Conservation (phyloP, 2,329 filamentous ascomycete genomes). For the Davidsoniella virescens region DNA sequence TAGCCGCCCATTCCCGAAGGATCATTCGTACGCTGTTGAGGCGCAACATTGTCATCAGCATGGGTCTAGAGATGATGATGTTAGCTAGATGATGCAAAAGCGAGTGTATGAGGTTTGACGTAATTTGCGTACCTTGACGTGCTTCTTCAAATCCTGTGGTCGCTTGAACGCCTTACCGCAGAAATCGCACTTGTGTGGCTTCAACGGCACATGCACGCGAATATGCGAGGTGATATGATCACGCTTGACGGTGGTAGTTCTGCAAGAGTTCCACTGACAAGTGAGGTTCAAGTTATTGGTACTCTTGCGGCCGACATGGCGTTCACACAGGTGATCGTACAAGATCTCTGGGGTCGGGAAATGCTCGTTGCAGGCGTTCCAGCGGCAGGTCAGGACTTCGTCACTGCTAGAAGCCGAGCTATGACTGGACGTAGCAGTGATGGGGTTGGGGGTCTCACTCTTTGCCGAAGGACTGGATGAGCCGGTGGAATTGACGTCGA, state of each 20-base stretch:
- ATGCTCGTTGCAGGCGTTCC: constrained; percentile 42
- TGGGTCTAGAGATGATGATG: constrained; percentile 42
- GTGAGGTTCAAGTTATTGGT: constrained; percentile 97
- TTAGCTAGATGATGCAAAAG: not conserved
- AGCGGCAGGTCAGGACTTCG: constrained; percentile 44
- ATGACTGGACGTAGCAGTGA: constrained; percentile 28
- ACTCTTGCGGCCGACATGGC: constrained; percentile 95
- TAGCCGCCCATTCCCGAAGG: constrained; percentile 37
- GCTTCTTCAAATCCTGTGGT: constrained; percentile 97
- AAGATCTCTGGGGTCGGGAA: constrained; percentile 41
- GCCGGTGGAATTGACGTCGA: constrained; percentile 8
- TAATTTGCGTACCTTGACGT: constrained; percentile 54
- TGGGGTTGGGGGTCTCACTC: constrained; percentile 35
- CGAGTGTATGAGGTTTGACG: too few relatives aligned
- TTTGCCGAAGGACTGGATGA: constrained; percentile 30
- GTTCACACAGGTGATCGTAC: constrained; percentile 94
- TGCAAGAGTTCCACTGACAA: constrained; percentile 92
- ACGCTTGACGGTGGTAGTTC: constrained; percentile 93
- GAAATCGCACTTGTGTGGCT: constrained; percentile 98
- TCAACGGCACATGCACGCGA: constrained; percentile 93
- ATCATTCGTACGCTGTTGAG: constrained; percentile 30
- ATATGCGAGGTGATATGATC: constrained; percentile 99
- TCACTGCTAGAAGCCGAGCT: constrained; percentile 27
- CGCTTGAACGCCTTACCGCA: constrained; percentile 99
- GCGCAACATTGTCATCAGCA: constrained; percentile 76